Conservation (phyloP, 1,284 basidiomycete species). For the Crocinoboletus sp. region DNA sequence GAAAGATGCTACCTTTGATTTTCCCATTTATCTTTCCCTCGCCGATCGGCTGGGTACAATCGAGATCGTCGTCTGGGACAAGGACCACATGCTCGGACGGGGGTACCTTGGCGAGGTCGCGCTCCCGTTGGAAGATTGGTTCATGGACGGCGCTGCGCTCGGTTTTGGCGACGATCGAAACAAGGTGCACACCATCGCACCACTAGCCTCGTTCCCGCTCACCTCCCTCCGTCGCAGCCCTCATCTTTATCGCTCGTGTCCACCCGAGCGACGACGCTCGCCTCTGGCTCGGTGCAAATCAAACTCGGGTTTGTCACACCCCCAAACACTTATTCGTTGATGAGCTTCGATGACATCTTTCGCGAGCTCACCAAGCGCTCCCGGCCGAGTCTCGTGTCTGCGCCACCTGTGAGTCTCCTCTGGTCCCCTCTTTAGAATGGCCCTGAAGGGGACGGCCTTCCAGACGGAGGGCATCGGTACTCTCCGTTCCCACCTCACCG, state of each 20-base stretch:
- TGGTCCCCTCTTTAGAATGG: background rate
- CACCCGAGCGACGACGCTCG: slow-evolving; percentile 54
- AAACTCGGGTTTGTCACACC: slow-evolving; percentile 74
- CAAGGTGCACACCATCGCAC: slow-evolving; percentile 40
- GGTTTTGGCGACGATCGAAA: slow-evolving; percentile 57
- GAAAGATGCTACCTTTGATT: slow-evolving; percentile 82
- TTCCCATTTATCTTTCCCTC: slow-evolving; percentile 74
- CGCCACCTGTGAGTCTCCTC: slow-evolving; percentile 60
- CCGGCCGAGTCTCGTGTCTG: slow-evolving; percentile 63
- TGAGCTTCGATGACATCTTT: slow-evolving; percentile 56
- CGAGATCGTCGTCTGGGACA: slow-evolving; percentile 93
- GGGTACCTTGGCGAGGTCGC: slow-evolving; percentile 92
- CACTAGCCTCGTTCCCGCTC: slow-evolving; percentile 1
- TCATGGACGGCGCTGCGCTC: slow-evolving; percentile 47
- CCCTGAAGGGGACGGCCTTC: background rate
- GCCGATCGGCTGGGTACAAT: slow-evolving; percentile 71
- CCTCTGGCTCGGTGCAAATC: slow-evolving; percentile 62
- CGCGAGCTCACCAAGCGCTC: slow-evolving; percentile 61
- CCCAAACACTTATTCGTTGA: slow-evolving; percentile 35
- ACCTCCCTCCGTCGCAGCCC: slow-evolving; percentile 36
- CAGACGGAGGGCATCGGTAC: slow-evolving; percentile 91
- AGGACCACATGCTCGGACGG: slow-evolving; percentile 75
- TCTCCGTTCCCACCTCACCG: slow-evolving; percentile 59
- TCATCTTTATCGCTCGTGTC: slow-evolving; percentile 59
- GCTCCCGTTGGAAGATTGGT: slow-evolving; percentile 80